A percentile compares a stretch with the other conserved stretches of the same genome.
phyloP scores from a whole-genome alignment of 768 basidiomycete genomes.

The Nidularia pulvinata region DNA sequence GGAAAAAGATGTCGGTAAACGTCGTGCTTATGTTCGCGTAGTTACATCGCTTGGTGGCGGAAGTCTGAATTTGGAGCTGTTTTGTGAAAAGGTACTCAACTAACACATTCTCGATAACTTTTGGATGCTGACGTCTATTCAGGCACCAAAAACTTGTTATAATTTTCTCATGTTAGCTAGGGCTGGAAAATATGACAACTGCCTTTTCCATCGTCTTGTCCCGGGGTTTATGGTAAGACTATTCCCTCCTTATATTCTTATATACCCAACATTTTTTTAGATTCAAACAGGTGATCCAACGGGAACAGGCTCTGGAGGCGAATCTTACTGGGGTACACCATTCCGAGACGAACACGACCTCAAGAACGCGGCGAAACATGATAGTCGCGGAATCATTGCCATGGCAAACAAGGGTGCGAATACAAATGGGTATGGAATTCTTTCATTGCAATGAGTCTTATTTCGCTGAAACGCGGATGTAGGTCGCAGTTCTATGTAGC shows the following conservation, averaged over 20 bases:
- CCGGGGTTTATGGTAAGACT: conserved; percentile 89
- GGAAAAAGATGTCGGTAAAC: conserved; percentile 90
- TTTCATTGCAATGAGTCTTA: background rate
- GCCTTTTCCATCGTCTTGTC: conserved; percentile 89
- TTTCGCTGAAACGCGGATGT: conserved; percentile 1
- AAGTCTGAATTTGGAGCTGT: conserved; percentile 82
- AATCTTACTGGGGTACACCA: conserved; percentile 93
- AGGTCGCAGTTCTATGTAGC: conserved; percentile 96
- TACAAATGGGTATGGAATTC: conserved; percentile 73
- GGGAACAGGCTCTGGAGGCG: conserved; percentile 92
- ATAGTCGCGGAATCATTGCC: conserved; percentile 79
- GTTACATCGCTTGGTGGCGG: conserved; percentile 90
- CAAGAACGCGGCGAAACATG: conserved; percentile 88
- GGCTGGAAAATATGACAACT: conserved; percentile 87
- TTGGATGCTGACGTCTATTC: background rate
- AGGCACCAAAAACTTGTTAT: conserved; percentile 99
- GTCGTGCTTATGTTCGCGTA: conserved; percentile 94
- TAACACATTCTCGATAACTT: background rate
- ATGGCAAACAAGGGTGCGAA: conserved; percentile 97
- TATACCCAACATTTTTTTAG: conserved; percentile 31
- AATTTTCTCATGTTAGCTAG: conserved; percentile 96
- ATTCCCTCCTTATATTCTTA: conserved; percentile 2
- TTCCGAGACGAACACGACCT: conserved; percentile 94
- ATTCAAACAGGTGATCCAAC: conserved; percentile 99
- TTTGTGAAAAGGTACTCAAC: conserved; percentile 78